Percentiles rank a stretch among this genome's conserved stretches.
Evolutionary conservation across 306 rosid genomes (phyloP).

Genomic region (Trifolium dubium): DNA sequence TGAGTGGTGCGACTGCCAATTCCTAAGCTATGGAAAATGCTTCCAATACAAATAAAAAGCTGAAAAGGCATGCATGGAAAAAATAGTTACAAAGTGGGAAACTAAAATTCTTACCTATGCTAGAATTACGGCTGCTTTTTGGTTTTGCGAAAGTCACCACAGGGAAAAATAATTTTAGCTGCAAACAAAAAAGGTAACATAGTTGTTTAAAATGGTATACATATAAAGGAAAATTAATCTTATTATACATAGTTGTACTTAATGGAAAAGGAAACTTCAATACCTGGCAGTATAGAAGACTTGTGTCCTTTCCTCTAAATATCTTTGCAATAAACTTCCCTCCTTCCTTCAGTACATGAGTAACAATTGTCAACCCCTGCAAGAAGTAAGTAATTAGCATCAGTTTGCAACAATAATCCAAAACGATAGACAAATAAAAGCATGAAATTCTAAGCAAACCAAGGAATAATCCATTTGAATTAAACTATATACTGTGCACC

Average conservation of each 20-base stretch:
- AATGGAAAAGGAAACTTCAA: conserved; percentile 35
- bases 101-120: conserved; percentile 69
- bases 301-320: conserved; percentile 93
- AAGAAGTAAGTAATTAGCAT: conserved; percentile 35
- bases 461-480: conserved; percentile 7
- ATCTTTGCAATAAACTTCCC: conserved; percentile 95
- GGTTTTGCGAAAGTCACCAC: conserved; percentile 89
- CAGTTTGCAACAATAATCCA: conserved; percentile 37
- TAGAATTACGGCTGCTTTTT: conserved; percentile 92
- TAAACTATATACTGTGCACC: background rate
- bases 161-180: conserved; percentile 96
- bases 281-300: conserved; percentile 97
- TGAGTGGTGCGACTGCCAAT: conserved; percentile 10
- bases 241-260: too few species aligned
- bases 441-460: conserved; percentile 7
- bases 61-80: conserved; percentile 22
- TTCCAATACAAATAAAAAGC: conserved; percentile 2
- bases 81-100: conserved; percentile 27
- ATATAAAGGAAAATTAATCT: too few species aligned
- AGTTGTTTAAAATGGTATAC: too few species aligned
- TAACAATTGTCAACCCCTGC: conserved; percentile 96
- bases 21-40: conserved; percentile 35
- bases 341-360: conserved; percentile 92
- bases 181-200: conserved; percentile 45
- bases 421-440: conserved; percentile 27